Evolutionary conservation across 2,329 filamentous ascomycete genomes (phyloP).

Genomic region (Harringtonia lauricola): DNA sequence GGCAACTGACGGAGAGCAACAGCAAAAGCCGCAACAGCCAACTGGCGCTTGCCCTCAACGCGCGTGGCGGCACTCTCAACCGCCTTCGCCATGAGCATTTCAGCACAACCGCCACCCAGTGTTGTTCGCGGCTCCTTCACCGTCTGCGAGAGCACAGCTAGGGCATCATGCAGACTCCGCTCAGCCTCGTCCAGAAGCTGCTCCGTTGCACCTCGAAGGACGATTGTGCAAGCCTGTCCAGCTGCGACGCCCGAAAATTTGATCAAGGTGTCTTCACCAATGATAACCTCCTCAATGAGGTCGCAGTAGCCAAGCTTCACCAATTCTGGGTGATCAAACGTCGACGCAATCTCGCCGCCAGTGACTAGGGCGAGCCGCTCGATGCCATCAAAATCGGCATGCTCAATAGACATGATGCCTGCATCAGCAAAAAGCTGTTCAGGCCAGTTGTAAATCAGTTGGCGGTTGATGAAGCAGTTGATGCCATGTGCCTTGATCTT

Average conservation of each 20-base stretch:
- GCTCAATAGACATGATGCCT: slow-evolving; percentile 96
- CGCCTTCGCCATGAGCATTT: slow-evolving; percentile 99
- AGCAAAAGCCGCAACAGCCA: slow-evolving; percentile 85
- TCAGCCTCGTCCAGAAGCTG: slow-evolving; percentile 96
- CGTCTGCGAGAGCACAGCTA: slow-evolving; percentile 93
- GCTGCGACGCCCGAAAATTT: slow-evolving; percentile 94
- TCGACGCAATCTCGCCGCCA: slow-evolving; percentile 92
- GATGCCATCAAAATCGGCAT: slow-evolving; percentile 97
- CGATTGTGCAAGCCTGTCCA: slow-evolving; percentile 90
- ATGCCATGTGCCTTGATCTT: slow-evolving; percentile 98
- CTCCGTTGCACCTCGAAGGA: slow-evolving; percentile 90
- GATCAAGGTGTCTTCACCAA: slow-evolving; percentile 94
- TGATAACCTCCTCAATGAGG: slow-evolving; percentile 93
- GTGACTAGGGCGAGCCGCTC: slow-evolving; percentile 91
- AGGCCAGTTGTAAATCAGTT: slow-evolving; percentile 99
- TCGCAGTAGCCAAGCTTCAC: slow-evolving; percentile 95
- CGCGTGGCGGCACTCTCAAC: slow-evolving; percentile 90
- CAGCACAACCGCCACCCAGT: slow-evolving; percentile 87
- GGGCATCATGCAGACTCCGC: slow-evolving; percentile 87
- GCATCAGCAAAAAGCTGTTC: slow-evolving; percentile 97
- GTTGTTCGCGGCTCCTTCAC: slow-evolving; percentile 91
- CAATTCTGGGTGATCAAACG: slow-evolving; percentile 94
- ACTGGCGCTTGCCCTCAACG: slow-evolving; percentile 90
- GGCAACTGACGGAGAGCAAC: slow-evolving; percentile 84
- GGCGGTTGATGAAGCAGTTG: slow-evolving; percentile 99